Evolutionary conservation across 176 grass and related monocot genomes (phyloP), one percentile per base, ranked within the genome.

Genomic region (Aegilops speltoides): DNA sequence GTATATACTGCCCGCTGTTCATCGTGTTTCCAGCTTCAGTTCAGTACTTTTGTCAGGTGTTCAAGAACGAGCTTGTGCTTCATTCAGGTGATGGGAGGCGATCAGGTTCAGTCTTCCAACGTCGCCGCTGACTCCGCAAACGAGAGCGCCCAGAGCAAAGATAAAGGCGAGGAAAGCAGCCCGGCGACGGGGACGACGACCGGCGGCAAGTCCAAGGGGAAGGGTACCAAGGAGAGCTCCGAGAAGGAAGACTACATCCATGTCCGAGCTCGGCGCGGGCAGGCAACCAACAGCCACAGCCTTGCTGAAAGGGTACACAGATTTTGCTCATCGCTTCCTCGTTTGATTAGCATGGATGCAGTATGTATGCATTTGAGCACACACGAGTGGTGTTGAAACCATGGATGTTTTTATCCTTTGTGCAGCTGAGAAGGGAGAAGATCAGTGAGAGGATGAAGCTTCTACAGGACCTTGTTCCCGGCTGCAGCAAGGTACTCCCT

Each of bases 391-490:
- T 63, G 15, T n/a, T 88, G 62, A 68, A 20, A 81, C 57, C 28
- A 37, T 75, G 66, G 64, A 60, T 60, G 32, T 74, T 50, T 16
- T 16, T 16, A 16, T 50, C 46, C 46, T 50, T 57, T 80, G 37
- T 87, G 69, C 88, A 98, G 95, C 82, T 95, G 74, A 95, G 95
- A 85, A 98, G 95, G 84, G 95, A 98, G 87, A 98, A 98, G 86
- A 98, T 98, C 64, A 98, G 95, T 59, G 93, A 98, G 83, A 93
- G 95, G 85, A 98, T 98, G 95, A 98, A 98, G 86, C 92, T 95
- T 85, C 93, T 98, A 54, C 95, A 98, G 79, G 93, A 98, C 70
- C 95, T 98, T 46, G 95, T 98, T 76, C 95, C 95, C 65, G 95
- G 95, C 23, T 98, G 95, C 87, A 98, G 91, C 88, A 98, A 98